Conservation (phyloP, 768 basidiomycete genomes). For the Strobilomyces confusus region DNA sequence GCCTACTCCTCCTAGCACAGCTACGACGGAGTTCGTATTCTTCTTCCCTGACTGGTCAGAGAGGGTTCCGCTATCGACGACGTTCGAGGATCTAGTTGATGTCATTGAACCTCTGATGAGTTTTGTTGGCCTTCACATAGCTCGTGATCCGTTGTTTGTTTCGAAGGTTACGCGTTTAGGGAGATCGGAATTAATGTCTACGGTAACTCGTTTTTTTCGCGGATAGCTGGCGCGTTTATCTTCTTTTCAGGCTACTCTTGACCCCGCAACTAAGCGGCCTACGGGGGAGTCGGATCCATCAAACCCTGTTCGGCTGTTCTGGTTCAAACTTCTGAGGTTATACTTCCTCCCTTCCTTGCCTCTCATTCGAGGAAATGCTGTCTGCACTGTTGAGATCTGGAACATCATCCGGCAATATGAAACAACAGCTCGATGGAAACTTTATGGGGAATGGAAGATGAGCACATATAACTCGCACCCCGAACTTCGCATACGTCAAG, state of each 20-base stretch:
- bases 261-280: conserved; percentile 60
- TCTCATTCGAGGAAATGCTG: conserved; percentile 79
- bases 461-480: conserved; percentile 69
- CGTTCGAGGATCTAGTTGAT: conserved; percentile 64
- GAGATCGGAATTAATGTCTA: conserved; percentile 54
- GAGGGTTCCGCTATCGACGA: conserved; percentile 60
- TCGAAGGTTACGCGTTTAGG: conserved; percentile 81
- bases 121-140: conserved; percentile 77
- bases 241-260: conserved; percentile 39
- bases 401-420: conserved; percentile 78
- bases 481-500: conserved; percentile 72
- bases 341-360: conserved; percentile 87
- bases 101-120: conserved; percentile 77
- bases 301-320: conserved; percentile 68
- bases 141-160: conserved; percentile 72
- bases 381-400: conserved; percentile 92
- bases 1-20: conserved; percentile 78
- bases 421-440: conserved; percentile 74
- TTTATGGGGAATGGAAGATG: conserved; percentile 96
- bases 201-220: conserved; percentile 35
- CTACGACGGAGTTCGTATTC: conserved; percentile 74
- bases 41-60: conserved; percentile 87
- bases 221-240: conserved; percentile 3
- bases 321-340: conserved; percentile 75
- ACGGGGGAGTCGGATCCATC: conserved; percentile 50